These are phyloP conservation scores for Paspalum vaginatum DNA, from an alignment of 176 grass and related monocot genomes.

Conservation along the genomic window DNA sequence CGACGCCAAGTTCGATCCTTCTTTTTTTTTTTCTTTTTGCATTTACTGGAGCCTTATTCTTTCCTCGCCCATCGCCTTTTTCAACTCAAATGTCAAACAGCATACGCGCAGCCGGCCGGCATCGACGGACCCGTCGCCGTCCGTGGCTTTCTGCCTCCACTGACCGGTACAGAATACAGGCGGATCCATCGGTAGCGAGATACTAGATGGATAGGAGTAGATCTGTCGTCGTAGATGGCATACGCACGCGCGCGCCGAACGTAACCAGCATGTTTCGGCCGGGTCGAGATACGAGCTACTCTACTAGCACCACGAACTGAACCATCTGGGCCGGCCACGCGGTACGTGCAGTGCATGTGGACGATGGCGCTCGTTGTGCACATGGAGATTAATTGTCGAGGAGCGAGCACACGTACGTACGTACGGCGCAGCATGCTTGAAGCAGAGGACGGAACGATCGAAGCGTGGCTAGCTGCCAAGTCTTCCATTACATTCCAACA, in stretches of 20 bases:
- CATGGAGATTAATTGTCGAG: too few relatives aligned
- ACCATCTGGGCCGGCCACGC: too few relatives aligned
- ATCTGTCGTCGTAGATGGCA: background rate
- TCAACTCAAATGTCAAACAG: conserved; percentile 50
- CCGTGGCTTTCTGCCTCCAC: conserved; percentile 72
- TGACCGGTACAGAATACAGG: conserved; percentile 50
- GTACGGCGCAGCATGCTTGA: too few relatives aligned
- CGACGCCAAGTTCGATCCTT: too few relatives aligned
- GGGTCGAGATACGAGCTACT: background rate
- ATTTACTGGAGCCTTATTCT: background rate
- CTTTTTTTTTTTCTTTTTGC: too few relatives aligned
- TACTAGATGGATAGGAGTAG: background rate
- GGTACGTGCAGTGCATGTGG: too few relatives aligned
- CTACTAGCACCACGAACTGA: background rate
- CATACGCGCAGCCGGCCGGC: conserved; percentile 4
- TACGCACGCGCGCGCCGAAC: background rate
- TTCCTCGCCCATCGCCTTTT: conserved; percentile 21
- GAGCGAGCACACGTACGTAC: too few relatives aligned
- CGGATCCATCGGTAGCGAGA: background rate
- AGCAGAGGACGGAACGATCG: too few relatives aligned
- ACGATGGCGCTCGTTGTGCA: too few relatives aligned
- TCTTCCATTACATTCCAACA: too few relatives aligned
- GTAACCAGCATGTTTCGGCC: background rate
- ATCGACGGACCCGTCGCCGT: conserved; percentile 44
- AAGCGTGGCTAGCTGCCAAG: too few relatives aligned